Conservation (phyloP, 345 rosid genomes). For the Populus deltoides region DNA sequence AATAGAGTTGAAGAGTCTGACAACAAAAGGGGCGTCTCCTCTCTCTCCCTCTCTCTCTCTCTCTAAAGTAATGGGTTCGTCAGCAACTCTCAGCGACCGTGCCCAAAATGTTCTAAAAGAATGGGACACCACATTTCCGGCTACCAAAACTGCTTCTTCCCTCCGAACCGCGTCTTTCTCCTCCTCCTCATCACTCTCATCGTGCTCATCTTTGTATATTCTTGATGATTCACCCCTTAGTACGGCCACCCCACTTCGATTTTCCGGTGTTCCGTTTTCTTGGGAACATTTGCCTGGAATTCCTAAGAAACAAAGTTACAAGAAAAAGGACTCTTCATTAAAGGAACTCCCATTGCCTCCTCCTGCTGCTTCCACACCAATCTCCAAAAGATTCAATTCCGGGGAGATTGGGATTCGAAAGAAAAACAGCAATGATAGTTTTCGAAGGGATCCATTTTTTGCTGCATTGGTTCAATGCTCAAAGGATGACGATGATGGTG, state of each 20-base stretch:
- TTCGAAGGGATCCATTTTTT: slow-evolving; percentile 59
- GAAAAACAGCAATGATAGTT: slow-evolving; percentile 19
- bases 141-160: slow-evolving; percentile 9
- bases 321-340: slow-evolving; percentile 26
- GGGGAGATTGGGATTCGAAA: slow-evolving; percentile 19
- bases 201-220: slow-evolving; percentile 40
- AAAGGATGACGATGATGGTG: slow-evolving; percentile 37
- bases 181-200: slow-evolving; percentile 34
- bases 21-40: background rate
- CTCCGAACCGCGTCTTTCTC: slow-evolving; percentile 33
- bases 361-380: slow-evolving; percentile 25
- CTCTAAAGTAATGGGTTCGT: slow-evolving; percentile 22
- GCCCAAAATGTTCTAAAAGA: slow-evolving; percentile 24
- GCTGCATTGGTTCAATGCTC: slow-evolving; percentile 79
- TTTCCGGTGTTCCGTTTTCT: slow-evolving; percentile 82
- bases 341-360: slow-evolving; percentile 67
- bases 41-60: background rate
- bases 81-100: slow-evolving; percentile 1
- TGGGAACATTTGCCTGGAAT: slow-evolving; percentile 92
- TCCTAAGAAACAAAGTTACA: slow-evolving; percentile 54
- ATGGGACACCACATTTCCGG: slow-evolving; percentile 11
- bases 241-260: slow-evolving; percentile 57
- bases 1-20: background rate
- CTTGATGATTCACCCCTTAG: slow-evolving; percentile 48
- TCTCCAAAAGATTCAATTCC: slow-evolving; percentile 23